These are phyloP conservation scores for Bonia amplexicaulis DNA, from an alignment of 176 grass and related monocot genomes.

Conservation along the genomic window DNA sequence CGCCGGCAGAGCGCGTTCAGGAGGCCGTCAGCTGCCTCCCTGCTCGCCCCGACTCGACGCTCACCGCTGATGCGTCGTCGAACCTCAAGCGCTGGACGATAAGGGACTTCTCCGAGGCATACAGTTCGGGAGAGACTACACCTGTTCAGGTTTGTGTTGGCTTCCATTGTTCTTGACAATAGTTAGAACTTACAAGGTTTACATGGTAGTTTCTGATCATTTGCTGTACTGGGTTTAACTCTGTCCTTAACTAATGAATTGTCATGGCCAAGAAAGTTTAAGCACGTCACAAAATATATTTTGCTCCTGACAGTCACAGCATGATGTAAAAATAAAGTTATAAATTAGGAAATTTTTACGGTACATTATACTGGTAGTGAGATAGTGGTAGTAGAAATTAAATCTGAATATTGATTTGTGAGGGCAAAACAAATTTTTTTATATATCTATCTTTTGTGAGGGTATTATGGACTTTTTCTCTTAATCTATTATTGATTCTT, in stretches of 20 bases:
- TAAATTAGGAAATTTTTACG: neutral
- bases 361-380: no score
- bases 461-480: no score
- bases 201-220: neutral
- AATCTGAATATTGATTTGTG: no score
- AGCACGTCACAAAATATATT: neutral
- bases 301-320: neutral
- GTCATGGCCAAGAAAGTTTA: neutral
- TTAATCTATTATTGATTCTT: no score
- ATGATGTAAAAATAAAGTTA: neutral
- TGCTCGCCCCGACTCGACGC: slow-evolving; percentile 27
- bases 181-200: neutral
- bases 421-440: no score
- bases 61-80: neutral
- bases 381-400: no score
- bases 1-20: slow-evolving; percentile 53
- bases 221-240: neutral
- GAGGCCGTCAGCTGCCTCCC: slow-evolving; percentile 68
- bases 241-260: neutral
- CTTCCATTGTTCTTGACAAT: neutral
- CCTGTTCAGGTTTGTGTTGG: slow-evolving; percentile 56
- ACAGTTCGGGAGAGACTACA: slow-evolving; percentile 65
- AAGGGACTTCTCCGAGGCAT: slow-evolving; percentile 63
- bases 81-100: slow-evolving; percentile 65
- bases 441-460: no score